phyloP scores from a whole-genome alignment of 768 basidiomycete species.

The Mycena rebaudengoi region DNA sequence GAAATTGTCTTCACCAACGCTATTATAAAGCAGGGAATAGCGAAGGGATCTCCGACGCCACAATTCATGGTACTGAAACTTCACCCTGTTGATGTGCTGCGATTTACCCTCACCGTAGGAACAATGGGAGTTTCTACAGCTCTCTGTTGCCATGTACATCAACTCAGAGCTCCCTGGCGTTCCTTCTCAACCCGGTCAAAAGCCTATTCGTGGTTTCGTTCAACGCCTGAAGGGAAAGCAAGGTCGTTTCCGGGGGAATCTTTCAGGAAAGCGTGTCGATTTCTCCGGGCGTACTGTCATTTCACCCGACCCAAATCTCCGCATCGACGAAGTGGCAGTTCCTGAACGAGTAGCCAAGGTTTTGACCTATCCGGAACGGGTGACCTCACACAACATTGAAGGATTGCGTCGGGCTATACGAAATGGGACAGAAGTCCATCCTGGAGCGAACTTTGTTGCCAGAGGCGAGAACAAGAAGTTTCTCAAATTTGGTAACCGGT shows the following conservation, averaged over 20 bases:
- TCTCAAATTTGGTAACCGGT: slow-evolving; percentile 85
- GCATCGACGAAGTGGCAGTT: slow-evolving; percentile 98
- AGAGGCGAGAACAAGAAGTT: slow-evolving; percentile 89
- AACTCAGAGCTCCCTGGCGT: slow-evolving; percentile 97
- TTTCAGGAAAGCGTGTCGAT: slow-evolving; percentile 98
- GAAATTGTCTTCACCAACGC: slow-evolving; percentile 97
- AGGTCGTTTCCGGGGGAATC: slow-evolving; percentile 97
- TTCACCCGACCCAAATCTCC: slow-evolving; percentile 97
- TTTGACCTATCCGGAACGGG: slow-evolving; percentile 95
- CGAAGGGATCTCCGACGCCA: slow-evolving; percentile 86
- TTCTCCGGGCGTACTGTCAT: slow-evolving; percentile 99
- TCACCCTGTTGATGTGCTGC: background rate
- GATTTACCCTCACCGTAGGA: slow-evolving; percentile 58
- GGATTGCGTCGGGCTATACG: slow-evolving; percentile 76
- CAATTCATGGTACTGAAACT: slow-evolving; percentile 78
- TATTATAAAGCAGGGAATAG: slow-evolving; percentile 88
- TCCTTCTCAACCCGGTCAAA: slow-evolving; percentile 84
- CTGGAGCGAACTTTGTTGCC: slow-evolving; percentile 95
- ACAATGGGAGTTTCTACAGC: slow-evolving; percentile 98
- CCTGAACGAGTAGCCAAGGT: slow-evolving; percentile 95
- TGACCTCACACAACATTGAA: slow-evolving; percentile 90
- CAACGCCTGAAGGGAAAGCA: slow-evolving; percentile 99
- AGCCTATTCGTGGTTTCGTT: slow-evolving; percentile 97
- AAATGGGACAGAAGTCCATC: slow-evolving; percentile 91
- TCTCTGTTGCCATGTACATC: slow-evolving; percentile 96